Conservation (phyloP, 257 asterid genomes). For the Solanum paucissectum region DNA sequence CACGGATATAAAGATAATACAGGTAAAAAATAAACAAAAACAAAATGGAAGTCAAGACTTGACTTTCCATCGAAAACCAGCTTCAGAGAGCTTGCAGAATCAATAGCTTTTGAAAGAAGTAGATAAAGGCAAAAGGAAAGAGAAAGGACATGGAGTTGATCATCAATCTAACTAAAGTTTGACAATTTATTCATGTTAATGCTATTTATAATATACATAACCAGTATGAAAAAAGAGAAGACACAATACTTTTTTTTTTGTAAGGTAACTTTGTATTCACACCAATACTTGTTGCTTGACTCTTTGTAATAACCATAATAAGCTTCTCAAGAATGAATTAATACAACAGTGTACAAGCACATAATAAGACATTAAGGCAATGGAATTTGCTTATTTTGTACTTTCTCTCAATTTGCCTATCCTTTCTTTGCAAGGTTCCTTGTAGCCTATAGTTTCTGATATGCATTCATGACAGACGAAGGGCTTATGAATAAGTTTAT, state of each 20-base stretch:
- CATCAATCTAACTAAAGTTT: not conserved
- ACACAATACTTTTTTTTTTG: not conserved
- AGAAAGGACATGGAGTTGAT: not conserved
- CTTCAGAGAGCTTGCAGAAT: not conserved
- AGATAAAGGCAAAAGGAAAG: not conserved
- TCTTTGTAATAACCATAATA: not conserved
- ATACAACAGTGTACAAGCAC: not conserved
- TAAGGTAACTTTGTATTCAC: too few species aligned
- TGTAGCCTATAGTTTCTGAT: not conserved
- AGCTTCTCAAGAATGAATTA: not conserved
- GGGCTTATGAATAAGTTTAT: not conserved
- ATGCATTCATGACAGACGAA: not conserved
- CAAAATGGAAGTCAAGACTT: not conserved
- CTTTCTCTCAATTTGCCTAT: not conserved
- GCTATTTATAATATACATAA: not conserved
- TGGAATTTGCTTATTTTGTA: not conserved
- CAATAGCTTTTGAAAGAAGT: not conserved
- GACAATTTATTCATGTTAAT: not conserved
- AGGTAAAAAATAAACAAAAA: not conserved
- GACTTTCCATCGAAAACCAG: not conserved
- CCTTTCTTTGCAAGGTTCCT: not conserved
- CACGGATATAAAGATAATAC: not conserved
- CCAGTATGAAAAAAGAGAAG: not conserved
- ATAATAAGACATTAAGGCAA: not conserved
- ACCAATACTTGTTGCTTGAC: not conserved